These are phyloP conservation scores for Graphilbum sp. DNA, from an alignment of 2,329 filamentous ascomycete species.

Conservation along the genomic window DNA sequence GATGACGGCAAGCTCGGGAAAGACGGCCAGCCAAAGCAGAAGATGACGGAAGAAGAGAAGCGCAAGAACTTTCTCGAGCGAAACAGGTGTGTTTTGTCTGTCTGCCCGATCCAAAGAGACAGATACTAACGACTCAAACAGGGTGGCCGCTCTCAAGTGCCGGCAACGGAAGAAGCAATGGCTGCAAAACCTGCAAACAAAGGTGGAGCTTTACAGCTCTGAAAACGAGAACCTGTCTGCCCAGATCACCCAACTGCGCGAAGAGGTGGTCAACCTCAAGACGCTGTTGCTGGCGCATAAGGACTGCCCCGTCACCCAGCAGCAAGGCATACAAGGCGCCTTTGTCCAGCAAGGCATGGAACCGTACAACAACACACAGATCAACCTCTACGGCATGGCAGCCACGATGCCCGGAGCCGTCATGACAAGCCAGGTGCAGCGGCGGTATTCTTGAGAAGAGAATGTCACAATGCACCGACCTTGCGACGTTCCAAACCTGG, in stretches of 20 bases:
- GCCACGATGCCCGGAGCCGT: conserved; percentile 33
- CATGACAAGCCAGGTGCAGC: conserved; percentile 35
- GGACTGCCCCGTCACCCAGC: conserved; percentile 83
- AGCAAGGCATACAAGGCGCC: conserved; percentile 52
- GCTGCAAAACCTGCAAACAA: conserved; percentile 84
- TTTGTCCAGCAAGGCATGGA: conserved; percentile 37
- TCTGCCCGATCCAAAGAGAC: too few relatives aligned
- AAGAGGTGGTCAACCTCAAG: conserved; percentile 91
- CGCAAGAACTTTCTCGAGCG: conserved; percentile 93
- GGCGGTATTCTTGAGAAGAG: conserved; percentile 35
- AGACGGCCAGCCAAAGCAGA: conserved; percentile 45
- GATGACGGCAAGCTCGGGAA: conserved; percentile 37
- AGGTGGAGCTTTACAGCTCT: conserved; percentile 81
- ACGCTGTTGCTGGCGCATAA: conserved; percentile 87
- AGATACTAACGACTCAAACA: conserved; percentile 20
- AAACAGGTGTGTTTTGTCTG: conserved; percentile 61
- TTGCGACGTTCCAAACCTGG: too few relatives aligned
- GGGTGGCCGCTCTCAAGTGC: conserved; percentile 91
- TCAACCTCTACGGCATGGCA: conserved; percentile 44
- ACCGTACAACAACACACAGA: conserved; percentile 36
- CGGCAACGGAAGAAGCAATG: conserved; percentile 98
- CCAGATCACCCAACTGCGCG: conserved; percentile 69
- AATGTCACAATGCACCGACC: too few relatives aligned
- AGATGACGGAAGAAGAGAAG: conserved; percentile 98
- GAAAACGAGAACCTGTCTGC: conserved; percentile 80